phyloP scores from a whole-genome alignment of 1,284 basidiomycete genomes.

The Tilletia setariae region DNA sequence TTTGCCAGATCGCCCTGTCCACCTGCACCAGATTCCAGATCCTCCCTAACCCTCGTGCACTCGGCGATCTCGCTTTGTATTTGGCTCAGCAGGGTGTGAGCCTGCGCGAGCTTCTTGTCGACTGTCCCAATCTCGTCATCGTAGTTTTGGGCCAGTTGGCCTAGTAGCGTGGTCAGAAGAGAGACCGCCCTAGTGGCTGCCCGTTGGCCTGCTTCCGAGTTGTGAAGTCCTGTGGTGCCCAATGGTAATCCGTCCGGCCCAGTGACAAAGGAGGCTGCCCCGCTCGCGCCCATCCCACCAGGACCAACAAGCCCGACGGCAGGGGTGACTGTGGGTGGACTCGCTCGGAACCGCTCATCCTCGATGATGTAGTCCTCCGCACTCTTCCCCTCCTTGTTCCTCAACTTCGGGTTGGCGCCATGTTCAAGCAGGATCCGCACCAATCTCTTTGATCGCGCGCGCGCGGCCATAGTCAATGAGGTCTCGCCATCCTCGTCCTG shows the following conservation, averaged over 20 bases:
- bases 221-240: slow-evolving; percentile 62
- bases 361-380: slow-evolving; percentile 99
- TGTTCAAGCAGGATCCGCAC: slow-evolving; percentile 95
- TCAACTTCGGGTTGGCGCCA: slow-evolving; percentile 91
- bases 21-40: slow-evolving; percentile 62
- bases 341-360: slow-evolving; percentile 92
- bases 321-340: slow-evolving; percentile 59
- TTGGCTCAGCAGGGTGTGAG: slow-evolving; percentile 77
- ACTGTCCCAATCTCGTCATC: slow-evolving; percentile 88
- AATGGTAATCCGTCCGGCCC: slow-evolving; percentile 16
- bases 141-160: slow-evolving; percentile 84
- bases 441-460: slow-evolving; percentile 92
- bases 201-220: slow-evolving; percentile 80
- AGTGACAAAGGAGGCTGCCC: slow-evolving; percentile 29
- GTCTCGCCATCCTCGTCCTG: slow-evolving; percentile 99
- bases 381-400: slow-evolving; percentile 91
- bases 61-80: slow-evolving; percentile 91
- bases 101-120: slow-evolving; percentile 86
- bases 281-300: slow-evolving; percentile 17
- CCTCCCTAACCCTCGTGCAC: slow-evolving; percentile 71
- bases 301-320: slow-evolving; percentile 22
- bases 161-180: slow-evolving; percentile 81
- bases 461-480: slow-evolving; percentile 90
- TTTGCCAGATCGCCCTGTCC: slow-evolving; percentile 64
- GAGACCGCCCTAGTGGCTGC: slow-evolving; percentile 71